Base-by-base conservation (phyloP, 768 basidiomycete species). In the Gyrodon lividus region DNA sequence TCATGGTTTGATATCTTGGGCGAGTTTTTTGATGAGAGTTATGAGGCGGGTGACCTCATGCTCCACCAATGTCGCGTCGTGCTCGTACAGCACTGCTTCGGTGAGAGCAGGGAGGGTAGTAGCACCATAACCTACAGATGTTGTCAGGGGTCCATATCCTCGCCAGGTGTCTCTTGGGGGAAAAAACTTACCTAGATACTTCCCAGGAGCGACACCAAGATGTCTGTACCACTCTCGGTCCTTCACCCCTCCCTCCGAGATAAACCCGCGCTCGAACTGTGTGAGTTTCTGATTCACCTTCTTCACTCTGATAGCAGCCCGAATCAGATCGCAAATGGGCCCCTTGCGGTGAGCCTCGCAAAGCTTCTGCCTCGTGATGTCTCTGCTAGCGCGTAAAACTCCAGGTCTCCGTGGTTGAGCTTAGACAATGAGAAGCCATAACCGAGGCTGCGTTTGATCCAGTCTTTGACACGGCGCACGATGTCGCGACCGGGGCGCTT, bases 211-310 rank as follows among this genome's bases (percentile, higher is more conserved):
- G 38, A 92, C 89, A 43, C 80, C 92, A 14, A 92, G 77, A 69
- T 93, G 87, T 61, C 75, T 82, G 65, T 88, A 96, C 92, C 92
- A 95, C 64, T 90, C 86, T 28, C 89, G 77, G 48, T 85, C 83
- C 58, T 83, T 83, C 56, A 93, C 83, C 0, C 92, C 93, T 14
- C 73, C 82, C 60, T 86, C 74, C 6, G 82, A 83, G 53, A 94
- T 86, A 66, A 96, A 90, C 1, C 91, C 90, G 43, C 79, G 80
- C 65, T 92, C 90, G 57, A 92, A 91, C 6, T 72, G 69, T 10
- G 75, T 69, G n/a, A 92, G 71, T 65, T 85, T 88, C 70, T 77
- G 70, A 68, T 91, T 91, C 14, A 77, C 79, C 47, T 62, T 72
- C 46, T 70, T 73, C 9, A 89, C 78, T 24, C 82, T 80, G 60